Evolutionary conservation across 306 rosid genomes (phyloP), one percentile per base, ranked within the genome.

Genomic region (Casuarina equisetifolia): DNA sequence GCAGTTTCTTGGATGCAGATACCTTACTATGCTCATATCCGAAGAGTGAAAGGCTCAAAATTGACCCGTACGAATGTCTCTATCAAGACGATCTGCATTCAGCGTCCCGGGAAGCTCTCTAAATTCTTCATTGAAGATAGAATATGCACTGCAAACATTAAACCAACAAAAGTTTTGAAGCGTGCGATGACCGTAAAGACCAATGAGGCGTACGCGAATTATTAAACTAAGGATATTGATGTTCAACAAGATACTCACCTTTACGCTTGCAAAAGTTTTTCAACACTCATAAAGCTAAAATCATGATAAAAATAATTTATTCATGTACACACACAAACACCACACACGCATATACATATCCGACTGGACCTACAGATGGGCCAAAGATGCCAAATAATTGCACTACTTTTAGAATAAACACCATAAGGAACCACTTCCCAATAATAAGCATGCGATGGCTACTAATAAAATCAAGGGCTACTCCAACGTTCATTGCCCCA

Each of bases 21-120:
- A 55, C 32, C 39, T 49, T 54, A 69, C 16, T 42, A 66, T 58
- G 82, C 48, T 49, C 39, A 69, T 12, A 74, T 45, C 35, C 61
- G 68, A 76, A 35, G 61, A 3, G 11, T 55, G n/a, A 50, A 54
- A 58, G 75, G 61, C 83, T 92, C 94, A 95, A 73, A 95, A 78
- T 82, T 91, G 99, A 74, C 97, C 99, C 35, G 97, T 84, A 84
- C 97, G 86, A 72, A 92, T 84, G 76, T 92, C 94, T 81, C 97
- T 85, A 79, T 95, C 97, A 46, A 95, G 77, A 59, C 90, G 90
- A 80, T 95, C 99, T 2, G 97, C 97, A 62, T 92, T 95, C 2
- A 91, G 89, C 13, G 97, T 92, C 68, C 97, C 94, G 0, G 97
- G 99, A 80, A 95, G 97, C 90, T 95, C 97, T 85, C 88, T 89